Percentiles rank a stretch among this genome's conserved stretches.
These are phyloP conservation scores for Teunomyces aglyptinius DNA, from an alignment of 805 yeast species.

Conservation along the genomic window DNA sequence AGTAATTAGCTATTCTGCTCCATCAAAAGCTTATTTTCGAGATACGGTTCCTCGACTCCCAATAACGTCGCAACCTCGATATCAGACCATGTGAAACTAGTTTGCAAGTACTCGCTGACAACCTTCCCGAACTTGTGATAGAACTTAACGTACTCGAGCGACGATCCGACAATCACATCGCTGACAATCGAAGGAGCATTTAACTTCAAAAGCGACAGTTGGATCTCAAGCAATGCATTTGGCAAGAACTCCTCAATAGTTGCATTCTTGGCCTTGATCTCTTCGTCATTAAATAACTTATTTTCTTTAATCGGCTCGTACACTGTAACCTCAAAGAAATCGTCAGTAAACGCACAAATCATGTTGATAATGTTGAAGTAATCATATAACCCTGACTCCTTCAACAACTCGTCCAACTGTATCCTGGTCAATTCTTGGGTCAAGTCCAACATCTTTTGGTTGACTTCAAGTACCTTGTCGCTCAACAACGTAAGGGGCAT, in stretches of 20 bases:
- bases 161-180: conserved; percentile 51
- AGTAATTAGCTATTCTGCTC: neutral
- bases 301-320: conserved; percentile 67
- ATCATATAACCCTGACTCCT: conserved; percentile 54
- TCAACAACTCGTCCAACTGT: conserved; percentile 49
- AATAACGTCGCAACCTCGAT: conserved; percentile 63
- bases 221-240: conserved; percentile 57
- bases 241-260: conserved; percentile 55
- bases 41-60: conserved; percentile 55
- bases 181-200: conserved; percentile 63
- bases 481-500: conserved; percentile 44
- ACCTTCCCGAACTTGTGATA: conserved; percentile 40
- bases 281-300: conserved; percentile 47
- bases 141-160: conserved; percentile 48
- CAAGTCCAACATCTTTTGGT: conserved; percentile 30
- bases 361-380: conserved; percentile 64
- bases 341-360: conserved; percentile 66
- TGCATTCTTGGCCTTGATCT: conserved; percentile 42
- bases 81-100: conserved; percentile 51
- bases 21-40: conserved; percentile 11
- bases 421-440: conserved; percentile 40
- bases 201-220: conserved; percentile 54
- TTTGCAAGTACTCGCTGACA: conserved; percentile 33
- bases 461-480: conserved; percentile 34
- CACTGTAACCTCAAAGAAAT: conserved; percentile 56